These are phyloP conservation scores for Pichia kudriavzevii DNA, from an alignment of 1,139 yeast genomes.

Conservation along the genomic window DNA sequence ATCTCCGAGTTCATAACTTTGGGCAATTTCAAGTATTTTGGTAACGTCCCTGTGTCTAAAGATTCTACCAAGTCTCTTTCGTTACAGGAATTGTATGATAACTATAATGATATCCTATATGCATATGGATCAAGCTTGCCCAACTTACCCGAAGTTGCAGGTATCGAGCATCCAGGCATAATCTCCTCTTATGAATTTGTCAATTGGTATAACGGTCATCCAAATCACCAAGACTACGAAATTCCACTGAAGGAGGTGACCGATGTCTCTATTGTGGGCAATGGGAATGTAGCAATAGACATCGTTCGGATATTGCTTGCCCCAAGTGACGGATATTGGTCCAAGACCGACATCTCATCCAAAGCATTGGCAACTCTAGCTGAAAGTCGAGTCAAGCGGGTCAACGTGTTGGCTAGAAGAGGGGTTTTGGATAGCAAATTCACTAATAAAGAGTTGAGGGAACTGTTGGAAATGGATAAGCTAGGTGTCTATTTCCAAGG, in stretches of 20 bases:
- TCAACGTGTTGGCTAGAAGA: constrained; percentile 76
- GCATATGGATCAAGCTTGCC: constrained; percentile 81
- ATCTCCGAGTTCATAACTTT: constrained; percentile 27
- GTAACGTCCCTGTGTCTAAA: constrained; percentile 55
- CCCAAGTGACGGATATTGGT: constrained; percentile 47
- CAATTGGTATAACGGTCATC: constrained; percentile 94
- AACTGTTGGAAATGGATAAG: constrained; percentile 55
- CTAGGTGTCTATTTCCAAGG: constrained; percentile 51
- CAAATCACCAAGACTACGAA: constrained; percentile 40
- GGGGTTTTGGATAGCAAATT: constrained; percentile 82
- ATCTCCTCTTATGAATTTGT: constrained; percentile 84
- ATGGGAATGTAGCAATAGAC: constrained; percentile 96
- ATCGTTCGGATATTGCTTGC: constrained; percentile 73
- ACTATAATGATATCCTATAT: constrained; percentile 66
- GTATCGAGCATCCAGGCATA: constrained; percentile 54
- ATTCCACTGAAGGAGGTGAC: constrained; percentile 55
- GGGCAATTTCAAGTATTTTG: constrained; percentile 53
- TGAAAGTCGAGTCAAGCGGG: constrained; percentile 48
- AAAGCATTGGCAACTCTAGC: constrained; percentile 50
- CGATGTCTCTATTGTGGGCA: constrained; percentile 79
- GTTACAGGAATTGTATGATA: constrained; percentile 40
- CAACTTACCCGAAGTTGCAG: constrained; percentile 37
- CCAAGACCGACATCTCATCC: constrained; percentile 63
- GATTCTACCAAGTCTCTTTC: constrained; percentile 16
- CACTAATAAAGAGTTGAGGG: constrained; percentile 88